Conservation (phyloP, 78 protist species). For the Dictyostelium intermedium region DNA sequence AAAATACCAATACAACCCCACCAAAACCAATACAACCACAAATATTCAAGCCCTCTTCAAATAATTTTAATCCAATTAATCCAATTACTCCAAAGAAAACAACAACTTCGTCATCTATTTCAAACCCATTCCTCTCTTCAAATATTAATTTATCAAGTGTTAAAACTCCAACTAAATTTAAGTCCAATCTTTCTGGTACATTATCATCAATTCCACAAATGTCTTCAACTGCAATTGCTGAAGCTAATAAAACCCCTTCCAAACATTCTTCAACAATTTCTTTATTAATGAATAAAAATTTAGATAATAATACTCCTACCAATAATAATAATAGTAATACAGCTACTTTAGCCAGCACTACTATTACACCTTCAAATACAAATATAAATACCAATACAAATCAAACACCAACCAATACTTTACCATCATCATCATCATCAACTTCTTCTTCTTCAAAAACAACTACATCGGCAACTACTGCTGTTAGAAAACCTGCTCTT, state of each 20-base stretch:
- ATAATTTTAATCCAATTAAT: slow-evolving; percentile 1
- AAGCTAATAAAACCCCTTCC: background rate
- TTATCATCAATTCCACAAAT: background rate
- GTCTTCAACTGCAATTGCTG: background rate
- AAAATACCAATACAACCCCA: background rate
- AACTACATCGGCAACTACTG: background rate
- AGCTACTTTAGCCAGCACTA: background rate
- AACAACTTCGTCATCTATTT: background rate
- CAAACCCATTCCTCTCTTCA: background rate
- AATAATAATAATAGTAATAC: background rate
- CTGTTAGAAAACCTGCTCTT: background rate
- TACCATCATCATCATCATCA: background rate
- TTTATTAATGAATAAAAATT: background rate
- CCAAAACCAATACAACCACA: slow-evolving; percentile 8
- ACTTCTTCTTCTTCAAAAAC: too few relatives aligned
- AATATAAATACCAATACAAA: too few relatives aligned
- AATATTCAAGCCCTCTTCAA: background rate
- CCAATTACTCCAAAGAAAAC: slow-evolving; percentile 13
- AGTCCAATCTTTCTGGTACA: background rate
- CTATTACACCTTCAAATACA: background rate
- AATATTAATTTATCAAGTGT: background rate
- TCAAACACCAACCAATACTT: background rate
- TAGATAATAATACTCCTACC: background rate
- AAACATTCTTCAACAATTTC: slow-evolving; percentile 2
- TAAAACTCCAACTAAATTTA: slow-evolving; percentile 25